Conservation (phyloP, 108 stramenopile genomes). For the Skeletonema potamos region DNA sequence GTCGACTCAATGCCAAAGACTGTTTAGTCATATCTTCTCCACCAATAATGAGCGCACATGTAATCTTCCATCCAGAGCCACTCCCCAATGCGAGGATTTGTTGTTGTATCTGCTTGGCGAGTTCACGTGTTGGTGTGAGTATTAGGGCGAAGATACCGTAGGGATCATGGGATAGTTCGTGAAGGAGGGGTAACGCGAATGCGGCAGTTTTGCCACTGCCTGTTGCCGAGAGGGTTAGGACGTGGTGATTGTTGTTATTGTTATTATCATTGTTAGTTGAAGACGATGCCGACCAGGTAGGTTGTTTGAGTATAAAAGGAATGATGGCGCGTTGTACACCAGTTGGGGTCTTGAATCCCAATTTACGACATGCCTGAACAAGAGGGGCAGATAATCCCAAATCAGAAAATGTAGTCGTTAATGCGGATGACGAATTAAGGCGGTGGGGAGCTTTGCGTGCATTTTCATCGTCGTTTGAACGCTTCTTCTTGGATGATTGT, state of each 20-base stretch:
- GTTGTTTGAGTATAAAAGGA: conserved; percentile 60
- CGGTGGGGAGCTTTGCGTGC: not conserved
- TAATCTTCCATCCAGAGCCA: conserved; percentile 68
- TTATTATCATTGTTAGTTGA: not conserved
- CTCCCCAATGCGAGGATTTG: conserved; percentile 91
- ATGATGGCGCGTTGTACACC: conserved; percentile 73
- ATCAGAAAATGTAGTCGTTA: conserved; percentile 57
- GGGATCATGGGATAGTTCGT: conserved; percentile 81
- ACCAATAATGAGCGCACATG: conserved; percentile 85
- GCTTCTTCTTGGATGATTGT: not conserved
- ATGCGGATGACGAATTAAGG: not conserved
- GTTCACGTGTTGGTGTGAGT: conserved; percentile 94
- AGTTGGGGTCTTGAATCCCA: conserved; percentile 72
- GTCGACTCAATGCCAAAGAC: conserved; percentile 57
- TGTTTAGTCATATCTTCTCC: conserved; percentile 88
- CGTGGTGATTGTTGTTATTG: conserved; percentile 28
- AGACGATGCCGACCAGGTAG: not conserved
- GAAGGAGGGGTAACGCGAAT: conserved; percentile 90
- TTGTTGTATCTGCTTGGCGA: conserved; percentile 96
- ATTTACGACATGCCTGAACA: conserved; percentile 59
- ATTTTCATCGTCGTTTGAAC: not conserved
- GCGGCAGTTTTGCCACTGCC: conserved; percentile 94
- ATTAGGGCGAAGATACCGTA: conserved; percentile 93
- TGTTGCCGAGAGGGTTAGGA: conserved; percentile 74
- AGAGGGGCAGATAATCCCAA: conserved; percentile 65